A percentile compares a stretch with the other conserved stretches of the same genome.
phyloP scores from a whole-genome alignment of 805 yeast genomes.

The Candida railenensis region DNA sequence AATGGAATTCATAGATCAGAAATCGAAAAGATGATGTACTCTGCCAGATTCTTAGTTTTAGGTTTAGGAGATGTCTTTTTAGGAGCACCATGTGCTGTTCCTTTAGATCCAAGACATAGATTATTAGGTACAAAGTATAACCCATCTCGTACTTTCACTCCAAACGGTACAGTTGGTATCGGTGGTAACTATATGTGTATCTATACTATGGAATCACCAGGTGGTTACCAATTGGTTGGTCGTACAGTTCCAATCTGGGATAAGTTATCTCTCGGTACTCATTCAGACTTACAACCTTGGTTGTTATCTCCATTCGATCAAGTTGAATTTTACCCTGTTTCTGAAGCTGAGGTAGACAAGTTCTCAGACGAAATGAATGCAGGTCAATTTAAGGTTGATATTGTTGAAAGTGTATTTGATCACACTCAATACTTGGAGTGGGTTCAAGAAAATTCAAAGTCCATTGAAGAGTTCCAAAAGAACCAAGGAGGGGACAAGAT shows the following conservation, averaged over 20 bases:
- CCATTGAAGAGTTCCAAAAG: conserved; percentile 67
- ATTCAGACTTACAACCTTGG: conserved; percentile 75
- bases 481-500: conserved; percentile 77
- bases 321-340: conserved; percentile 89
- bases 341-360: conserved; percentile 76
- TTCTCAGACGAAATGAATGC: conserved; percentile 72
- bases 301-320: conserved; percentile 89
- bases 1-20: conserved; percentile 76
- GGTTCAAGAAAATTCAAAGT: conserved; percentile 69
- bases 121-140: conserved; percentile 91
- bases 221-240: conserved; percentile 96
- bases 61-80: conserved; percentile 97
- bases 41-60: conserved; percentile 86
- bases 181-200: conserved; percentile 99
- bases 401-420: conserved; percentile 77
- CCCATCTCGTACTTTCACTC: conserved; percentile 94
- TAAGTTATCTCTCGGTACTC: conserved; percentile 74
- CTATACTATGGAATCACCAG: conserved; percentile 97
- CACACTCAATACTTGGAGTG: conserved; percentile 75
- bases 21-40: conserved; percentile 80
- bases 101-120: conserved; percentile 94
- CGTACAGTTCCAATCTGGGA: conserved; percentile 99
- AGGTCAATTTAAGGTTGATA: conserved; percentile 75
- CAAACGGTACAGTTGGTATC: conserved; percentile 95
- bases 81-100: conserved; percentile 99